Base-by-base conservation (phyloP, 2,329 filamentous ascomycete species). In the Pseudofabraea citricarpa region DNA sequence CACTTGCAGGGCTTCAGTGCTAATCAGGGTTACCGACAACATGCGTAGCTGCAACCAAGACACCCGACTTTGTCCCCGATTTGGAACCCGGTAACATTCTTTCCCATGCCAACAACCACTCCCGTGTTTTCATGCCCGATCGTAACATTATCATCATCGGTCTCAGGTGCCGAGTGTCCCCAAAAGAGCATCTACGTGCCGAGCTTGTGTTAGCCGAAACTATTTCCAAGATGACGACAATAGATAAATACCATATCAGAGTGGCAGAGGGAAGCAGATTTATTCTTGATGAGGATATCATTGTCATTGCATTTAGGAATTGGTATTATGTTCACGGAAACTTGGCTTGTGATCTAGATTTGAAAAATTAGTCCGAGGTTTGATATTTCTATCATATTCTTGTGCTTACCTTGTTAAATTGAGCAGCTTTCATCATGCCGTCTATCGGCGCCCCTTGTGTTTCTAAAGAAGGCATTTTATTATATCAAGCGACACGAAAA, bases 301-400 rank as follows among this genome's bases (percentile, higher is more conserved):
- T 69, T 64, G 18, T 59, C 60, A 24, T 59, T 58, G 5, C 69
- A 68, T 22, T 56, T 54, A 3, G 71, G 69, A 24, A 72, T 62
- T 6, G 67, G 63, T 18, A 73, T 57, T 33, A 65, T 56, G 42
- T 72, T 71, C 42, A 71, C 62, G 27, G 64, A 56, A 8, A 66
- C 49, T 42, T 61, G 59, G 41, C 63, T 63, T 26, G 27, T 16
- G 40, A 36, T n/a, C 40, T 43, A 9, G n/a, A n/a, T 29, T 29
- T 29, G 26, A n/a, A 29, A 29, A 29, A 6, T n/a, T n/a, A n/a
- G n/a, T n/a, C n/a, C n/a, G n/a, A n/a, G n/a, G n/a, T n/a, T n/a
- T n/a, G n/a, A n/a, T n/a, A n/a, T n/a, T n/a, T n/a, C n/a, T n/a
- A n/a, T n/a, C n/a, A n/a, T n/a, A n/a, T n/a, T n/a, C n/a, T n/a